Evolutionary conservation across 495 filamentous ascomycete species (phyloP).

Genomic region (Diplogelasinospora grovesii): DNA sequence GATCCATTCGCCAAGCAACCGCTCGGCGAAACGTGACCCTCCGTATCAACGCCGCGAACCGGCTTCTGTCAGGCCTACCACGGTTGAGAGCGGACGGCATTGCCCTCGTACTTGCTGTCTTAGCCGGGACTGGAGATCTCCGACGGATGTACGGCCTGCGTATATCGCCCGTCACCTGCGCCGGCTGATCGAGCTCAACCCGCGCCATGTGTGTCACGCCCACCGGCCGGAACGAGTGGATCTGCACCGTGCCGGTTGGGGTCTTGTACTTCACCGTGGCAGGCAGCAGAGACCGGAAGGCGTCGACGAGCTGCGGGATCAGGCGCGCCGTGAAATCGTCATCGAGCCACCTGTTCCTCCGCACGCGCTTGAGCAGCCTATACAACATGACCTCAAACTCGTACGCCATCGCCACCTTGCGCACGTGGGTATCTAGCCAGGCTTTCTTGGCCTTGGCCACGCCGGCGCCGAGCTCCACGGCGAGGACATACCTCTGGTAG

Average conservation of each 20-base stretch:
- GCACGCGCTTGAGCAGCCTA: conserved; percentile 10
- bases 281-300: conserved; percentile 46
- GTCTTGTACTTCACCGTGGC: conserved; percentile 27
- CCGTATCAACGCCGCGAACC: no score
- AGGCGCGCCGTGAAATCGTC: conserved; percentile 13
- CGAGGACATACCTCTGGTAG: conserved; percentile 22
- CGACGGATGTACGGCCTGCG: no score
- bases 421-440: conserved; percentile 1
- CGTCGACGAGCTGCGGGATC: conserved; percentile 39
- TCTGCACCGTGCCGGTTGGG: conserved; percentile 14
- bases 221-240: conserved; percentile 1
- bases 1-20: no score
- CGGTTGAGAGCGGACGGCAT: no score
- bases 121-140: no score
- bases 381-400: conserved; percentile 9
- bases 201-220: no score
- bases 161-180: no score
- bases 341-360: neutral
- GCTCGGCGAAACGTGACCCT: no score
- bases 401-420: conserved; percentile 15
- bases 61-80: no score
- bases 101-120: no score
- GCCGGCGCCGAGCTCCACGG: neutral
- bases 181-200: conserved; percentile 1
- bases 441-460: neutral